These are phyloP conservation scores for Melampsora abietis-canadensis DNA, from an alignment of 1,284 basidiomycete species.

Conservation along the genomic window DNA sequence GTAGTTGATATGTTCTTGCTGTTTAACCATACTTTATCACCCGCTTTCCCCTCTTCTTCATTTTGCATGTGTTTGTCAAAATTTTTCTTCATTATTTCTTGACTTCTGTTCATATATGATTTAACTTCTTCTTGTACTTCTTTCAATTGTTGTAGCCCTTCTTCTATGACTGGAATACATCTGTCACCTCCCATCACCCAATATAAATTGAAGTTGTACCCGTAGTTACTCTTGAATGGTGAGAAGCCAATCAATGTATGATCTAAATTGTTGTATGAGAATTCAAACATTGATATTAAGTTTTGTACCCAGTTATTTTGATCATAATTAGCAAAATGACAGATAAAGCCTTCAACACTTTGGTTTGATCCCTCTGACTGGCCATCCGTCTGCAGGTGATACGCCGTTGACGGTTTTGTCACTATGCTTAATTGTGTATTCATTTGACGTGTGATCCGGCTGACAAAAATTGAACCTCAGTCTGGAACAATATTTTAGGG, in stretches of 20 bases:
- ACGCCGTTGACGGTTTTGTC: background rate
- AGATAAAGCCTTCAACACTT: background rate
- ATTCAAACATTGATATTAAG: background rate
- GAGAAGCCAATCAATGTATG: background rate
- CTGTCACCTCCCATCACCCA: background rate
- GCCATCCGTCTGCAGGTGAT: too few species aligned
- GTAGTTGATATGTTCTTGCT: background rate
- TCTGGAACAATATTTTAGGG: too few species aligned
- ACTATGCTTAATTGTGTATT: background rate
- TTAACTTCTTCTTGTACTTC: conserved; percentile 2
- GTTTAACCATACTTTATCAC: background rate
- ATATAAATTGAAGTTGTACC: background rate
- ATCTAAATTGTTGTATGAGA: conserved; percentile 1
- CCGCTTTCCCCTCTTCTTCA: background rate
- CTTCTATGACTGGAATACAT: background rate
- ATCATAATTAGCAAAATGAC: background rate
- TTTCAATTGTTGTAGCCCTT: background rate
- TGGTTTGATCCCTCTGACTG: conserved; percentile 43
- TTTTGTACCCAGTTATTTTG: background rate
- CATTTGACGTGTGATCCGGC: background rate
- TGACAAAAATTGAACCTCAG: background rate
- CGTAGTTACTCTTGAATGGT: conserved; percentile 8
- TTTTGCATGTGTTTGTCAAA: background rate
- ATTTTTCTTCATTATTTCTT: conserved; percentile 3
- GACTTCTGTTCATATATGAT: background rate